Evolutionary conservation across 148 eudicot species (phyloP), one percentile per base, ranked within the genome.

Genomic region (Persicaria tinctoria): DNA sequence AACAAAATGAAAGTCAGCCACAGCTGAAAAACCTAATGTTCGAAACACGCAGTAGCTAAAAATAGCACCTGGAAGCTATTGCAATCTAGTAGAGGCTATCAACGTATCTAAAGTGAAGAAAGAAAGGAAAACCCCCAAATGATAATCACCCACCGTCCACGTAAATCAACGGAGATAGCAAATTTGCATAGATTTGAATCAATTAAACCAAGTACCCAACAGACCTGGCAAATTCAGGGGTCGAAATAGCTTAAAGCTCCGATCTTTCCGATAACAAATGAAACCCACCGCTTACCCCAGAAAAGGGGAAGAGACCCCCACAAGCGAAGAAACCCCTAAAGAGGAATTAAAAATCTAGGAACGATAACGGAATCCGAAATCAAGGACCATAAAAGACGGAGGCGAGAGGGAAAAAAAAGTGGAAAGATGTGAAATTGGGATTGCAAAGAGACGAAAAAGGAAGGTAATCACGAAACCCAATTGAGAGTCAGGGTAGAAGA

Each of bases 401-500:
- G 57, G 13, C 13, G 53, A 68, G 11, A 18, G 27, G 27, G 20
- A 71, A 50, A 48, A 48, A 1, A 13, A 11, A 53, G 47, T 9
- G 6, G 54, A 45, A 5, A 45, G 72, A 46, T 6, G 51, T 0
- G 27, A 70, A 47, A 46, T 50, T 71, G 74, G 47, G 74, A 71
- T 71, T 47, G 55, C 38, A 71, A 48, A 50, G 51, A 47, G 74
- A 18, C n/a, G 55, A 71, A 17, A 32, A 3, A 47, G 54, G 18
- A 48, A 71, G 55, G 47, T 48, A 18, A 71, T 46, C 55, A 48
- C 55, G 74, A 71, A 46, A 71, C 74, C 51, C 23, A 3, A 16
- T 66, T 8, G 74, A 47, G 74, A 53, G 54, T 71, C 41, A 50
- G 74, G 74, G 44, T 47, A 47, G 74, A 71, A 46, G 38, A 46